Percentiles rank a stretch among this genome's conserved stretches.
These are phyloP conservation scores for Aspergillus candidus DNA, from an alignment of 2,329 filamentous ascomycete genomes.

Conservation along the genomic window DNA sequence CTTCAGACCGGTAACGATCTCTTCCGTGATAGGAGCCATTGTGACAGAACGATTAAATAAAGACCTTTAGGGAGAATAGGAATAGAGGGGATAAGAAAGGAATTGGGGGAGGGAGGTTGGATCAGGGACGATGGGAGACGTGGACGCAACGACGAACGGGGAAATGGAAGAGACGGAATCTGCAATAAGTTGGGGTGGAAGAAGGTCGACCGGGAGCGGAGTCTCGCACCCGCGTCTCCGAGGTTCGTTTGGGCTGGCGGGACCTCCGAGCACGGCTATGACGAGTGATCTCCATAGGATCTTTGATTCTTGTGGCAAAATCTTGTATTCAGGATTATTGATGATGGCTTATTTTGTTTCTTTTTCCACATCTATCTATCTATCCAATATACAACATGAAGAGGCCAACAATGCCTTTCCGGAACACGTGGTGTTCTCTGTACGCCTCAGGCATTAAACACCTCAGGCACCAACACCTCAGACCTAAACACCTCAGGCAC, in stretches of 20 bases:
- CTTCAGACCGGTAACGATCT: slow-evolving; percentile 73
- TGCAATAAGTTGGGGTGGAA: slow-evolving; percentile 15
- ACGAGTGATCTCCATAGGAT: too few species aligned
- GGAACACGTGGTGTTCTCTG: not conserved
- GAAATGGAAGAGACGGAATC: slow-evolving; percentile 22
- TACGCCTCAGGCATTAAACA: slow-evolving; percentile 10
- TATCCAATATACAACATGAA: too few species aligned
- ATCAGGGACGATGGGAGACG: slow-evolving; percentile 14
- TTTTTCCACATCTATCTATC: too few species aligned
- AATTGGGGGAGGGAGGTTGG: slow-evolving; percentile 10
- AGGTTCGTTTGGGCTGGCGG: slow-evolving; percentile 22
- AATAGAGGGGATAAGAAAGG: slow-evolving; percentile 13
- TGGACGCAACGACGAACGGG: slow-evolving; percentile 23
- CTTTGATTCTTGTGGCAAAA: too few species aligned
- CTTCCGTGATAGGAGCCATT: slow-evolving; percentile 86
- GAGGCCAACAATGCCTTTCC: not conserved
- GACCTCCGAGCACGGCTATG: too few species aligned
- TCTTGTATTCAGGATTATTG: too few species aligned
- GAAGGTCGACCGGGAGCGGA: slow-evolving; percentile 17
- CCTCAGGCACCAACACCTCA: slow-evolving; percentile 6
- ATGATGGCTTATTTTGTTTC: too few species aligned
- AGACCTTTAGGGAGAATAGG: slow-evolving; percentile 18
- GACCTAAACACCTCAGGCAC: slow-evolving; percentile 9
- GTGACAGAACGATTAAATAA: slow-evolving; percentile 27
- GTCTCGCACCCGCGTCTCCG: slow-evolving; percentile 22